Evolutionary conservation across 768 basidiomycete genomes (phyloP).

Genomic region (Clavaria fumosa): DNA sequence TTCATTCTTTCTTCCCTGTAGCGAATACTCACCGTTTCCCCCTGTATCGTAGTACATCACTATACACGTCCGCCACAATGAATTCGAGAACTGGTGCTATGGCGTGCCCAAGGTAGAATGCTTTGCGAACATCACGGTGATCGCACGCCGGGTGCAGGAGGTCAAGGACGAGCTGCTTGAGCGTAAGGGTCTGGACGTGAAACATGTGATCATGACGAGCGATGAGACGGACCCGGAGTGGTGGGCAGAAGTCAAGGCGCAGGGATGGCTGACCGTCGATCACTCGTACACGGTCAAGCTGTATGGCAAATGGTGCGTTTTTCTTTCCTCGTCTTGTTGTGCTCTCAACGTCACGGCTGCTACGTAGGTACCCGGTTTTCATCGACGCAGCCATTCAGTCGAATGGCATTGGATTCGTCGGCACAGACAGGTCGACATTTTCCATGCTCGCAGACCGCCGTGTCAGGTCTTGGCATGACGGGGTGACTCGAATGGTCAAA

Average conservation of each 20-base stretch:
- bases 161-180: conserved; percentile 32
- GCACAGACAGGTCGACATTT: conserved; percentile 60
- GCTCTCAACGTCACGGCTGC: conserved; percentile 2
- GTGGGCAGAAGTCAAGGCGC: conserved; percentile 36
- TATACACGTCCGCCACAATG: conserved; percentile 40
- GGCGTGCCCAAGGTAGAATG: conserved; percentile 28
- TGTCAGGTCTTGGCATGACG: conserved; percentile 51
- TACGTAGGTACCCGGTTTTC: conserved; percentile 50
- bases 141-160: conserved; percentile 40
- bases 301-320: conserved; percentile 35
- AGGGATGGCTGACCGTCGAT: conserved; percentile 39
- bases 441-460: conserved; percentile 49
- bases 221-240: conserved; percentile 42
- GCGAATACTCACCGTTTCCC: too few relatives aligned
- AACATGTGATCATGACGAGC: conserved; percentile 47
- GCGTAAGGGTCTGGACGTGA: conserved; percentile 29
- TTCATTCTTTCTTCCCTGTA: background rate
- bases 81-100: conserved; percentile 35
- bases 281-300: conserved; percentile 31
- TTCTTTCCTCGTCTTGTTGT: background rate
- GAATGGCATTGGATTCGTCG: conserved; percentile 50
- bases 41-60: conserved; percentile 48
- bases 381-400: conserved; percentile 64
- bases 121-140: conserved; percentile 37
- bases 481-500: conserved; percentile 32